Base-by-base conservation (phyloP, 805 yeast genomes). In the Candida hungchunana region DNA sequence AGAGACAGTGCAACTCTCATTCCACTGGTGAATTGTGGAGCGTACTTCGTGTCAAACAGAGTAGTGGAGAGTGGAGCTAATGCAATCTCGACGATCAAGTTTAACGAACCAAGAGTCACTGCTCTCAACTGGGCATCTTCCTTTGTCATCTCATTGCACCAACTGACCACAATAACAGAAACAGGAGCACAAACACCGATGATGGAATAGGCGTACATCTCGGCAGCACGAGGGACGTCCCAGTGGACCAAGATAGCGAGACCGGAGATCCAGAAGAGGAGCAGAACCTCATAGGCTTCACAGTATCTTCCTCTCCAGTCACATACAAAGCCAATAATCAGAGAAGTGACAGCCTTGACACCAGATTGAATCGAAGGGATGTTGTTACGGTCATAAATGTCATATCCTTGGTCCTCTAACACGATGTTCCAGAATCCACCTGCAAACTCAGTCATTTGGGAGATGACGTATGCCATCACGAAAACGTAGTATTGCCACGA, bases 71-170 rank as follows among this genome's bases (percentile, higher is more conserved):
- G 40, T n/a, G 53, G 53, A 18, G 45, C 44, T 7, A 43, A 35
- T 3, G 45, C 20, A 8, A 48, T 19, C 12, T 47, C 49, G 16
- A 37, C 18, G 15, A 45, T 38, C 26, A 48, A 35, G 33, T 49
- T 51, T 31, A 51, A 34, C 7, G 51, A 47, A 4, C 55, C 53
- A 8, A 51, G 36, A 1, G 47, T 42, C 15, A 46, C 40, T 10
- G 51, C 53, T 34, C 53, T 43, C n/a, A 44, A 28, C 21, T 51
- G 53, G n/a, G 37, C 43, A 29, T 49, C 55, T 15, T 50, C 55
- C 25, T 43, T 45, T 4, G 50, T 40, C 35, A 48, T 22, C 29
- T 50, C 53, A 29, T 50, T 50, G 26, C 51, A 43, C 53, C 55
- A 51, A 16, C 44, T 40, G 24, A 45, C 51, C 18, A 49, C 40